A percentile compares a stretch with the other conserved stretches of the same genome.
Evolutionary conservation across 768 basidiomycete species (phyloP).

Genomic region (Rhizopogon sp.): DNA sequence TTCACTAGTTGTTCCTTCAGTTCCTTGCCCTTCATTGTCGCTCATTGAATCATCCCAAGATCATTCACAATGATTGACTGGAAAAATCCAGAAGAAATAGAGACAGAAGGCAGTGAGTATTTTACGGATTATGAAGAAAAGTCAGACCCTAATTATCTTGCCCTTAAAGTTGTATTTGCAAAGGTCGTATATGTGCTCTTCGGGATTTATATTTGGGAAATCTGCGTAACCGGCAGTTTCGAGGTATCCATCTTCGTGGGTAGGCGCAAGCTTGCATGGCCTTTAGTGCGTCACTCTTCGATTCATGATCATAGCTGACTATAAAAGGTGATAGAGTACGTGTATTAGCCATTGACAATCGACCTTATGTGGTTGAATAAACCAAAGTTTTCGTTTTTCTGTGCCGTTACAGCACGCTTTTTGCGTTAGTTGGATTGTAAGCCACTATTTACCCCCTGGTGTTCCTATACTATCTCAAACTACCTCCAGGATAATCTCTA

Average conservation of each 20-base stretch:
- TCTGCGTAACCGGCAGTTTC: constrained; percentile 57
- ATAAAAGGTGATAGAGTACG: not conserved
- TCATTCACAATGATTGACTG: constrained; percentile 18
- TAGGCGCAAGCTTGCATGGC: constrained; percentile 62
- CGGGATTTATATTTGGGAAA: constrained; percentile 66
- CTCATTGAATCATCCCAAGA: constrained; percentile 3
- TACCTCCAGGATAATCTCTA: constrained; percentile 47
- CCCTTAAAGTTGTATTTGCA: constrained; percentile 45
- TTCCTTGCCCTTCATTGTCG: constrained; percentile 3
- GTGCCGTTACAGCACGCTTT: constrained; percentile 68
- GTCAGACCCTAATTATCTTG: constrained; percentile 2
- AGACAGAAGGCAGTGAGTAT: constrained; percentile 18
- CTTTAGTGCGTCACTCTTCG: constrained; percentile 45
- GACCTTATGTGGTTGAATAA: constrained; percentile 4
- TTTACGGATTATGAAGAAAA: not conserved
- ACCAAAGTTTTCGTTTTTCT: constrained; percentile 57
- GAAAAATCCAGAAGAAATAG: constrained; percentile 17
- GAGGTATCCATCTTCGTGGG: constrained; percentile 60
- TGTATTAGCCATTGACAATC: not conserved
- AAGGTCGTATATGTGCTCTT: constrained; percentile 60
- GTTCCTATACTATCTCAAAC: not conserved
- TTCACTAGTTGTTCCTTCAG: not conserved
- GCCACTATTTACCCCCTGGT: constrained; percentile 13
- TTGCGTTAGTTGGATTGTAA: constrained; percentile 60
- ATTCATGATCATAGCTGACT: not conserved